Conservation (phyloP, 805 yeast species). For the Candida pseudofarinosa region DNA sequence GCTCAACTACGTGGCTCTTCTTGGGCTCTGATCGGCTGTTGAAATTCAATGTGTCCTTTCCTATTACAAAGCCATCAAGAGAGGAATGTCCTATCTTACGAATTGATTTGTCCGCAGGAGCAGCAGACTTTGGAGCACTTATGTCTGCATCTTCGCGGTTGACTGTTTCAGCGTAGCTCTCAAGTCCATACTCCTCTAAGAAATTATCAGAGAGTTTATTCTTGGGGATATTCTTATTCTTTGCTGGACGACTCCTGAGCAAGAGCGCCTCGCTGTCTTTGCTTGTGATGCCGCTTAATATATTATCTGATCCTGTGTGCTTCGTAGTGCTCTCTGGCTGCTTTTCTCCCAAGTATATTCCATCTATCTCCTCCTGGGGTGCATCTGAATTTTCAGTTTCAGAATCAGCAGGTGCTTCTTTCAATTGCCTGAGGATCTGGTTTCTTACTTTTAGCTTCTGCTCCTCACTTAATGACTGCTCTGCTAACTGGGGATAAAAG, state of each 20-base stretch:
- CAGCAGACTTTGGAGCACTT: slow-evolving; percentile 16
- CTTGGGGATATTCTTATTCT: slow-evolving; percentile 26
- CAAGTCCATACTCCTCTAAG: slow-evolving; percentile 38
- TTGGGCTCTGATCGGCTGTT: slow-evolving; percentile 10
- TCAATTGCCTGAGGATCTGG: slow-evolving; percentile 28
- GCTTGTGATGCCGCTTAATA: slow-evolving; percentile 18
- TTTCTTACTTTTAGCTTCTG: slow-evolving; percentile 33
- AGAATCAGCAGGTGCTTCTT: slow-evolving; percentile 4
- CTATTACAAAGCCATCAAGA: slow-evolving; percentile 35
- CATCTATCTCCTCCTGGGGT: slow-evolving; percentile 19
- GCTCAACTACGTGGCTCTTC: slow-evolving; percentile 9
- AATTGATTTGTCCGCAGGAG: slow-evolving; percentile 13
- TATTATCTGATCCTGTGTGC: slow-evolving; percentile 1
- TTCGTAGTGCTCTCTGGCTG: slow-evolving; percentile 3
- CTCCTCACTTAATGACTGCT: slow-evolving; percentile 27
- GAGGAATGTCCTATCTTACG: slow-evolving; percentile 22
- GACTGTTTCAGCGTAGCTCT: slow-evolving; percentile 24
- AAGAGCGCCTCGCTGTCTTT: slow-evolving; percentile 7
- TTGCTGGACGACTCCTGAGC: slow-evolving; percentile 5
- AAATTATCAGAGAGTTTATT: slow-evolving; percentile 28
- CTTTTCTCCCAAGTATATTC: slow-evolving; percentile 35
- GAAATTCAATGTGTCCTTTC: slow-evolving; percentile 9
- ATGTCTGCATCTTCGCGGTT: slow-evolving; percentile 23
- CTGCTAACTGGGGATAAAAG: slow-evolving; percentile 38
- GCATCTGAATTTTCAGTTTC: slow-evolving; percentile 7